Base-by-base conservation (phyloP, 2,329 filamentous ascomycete species). In the Pseudonectria buxi region DNA sequence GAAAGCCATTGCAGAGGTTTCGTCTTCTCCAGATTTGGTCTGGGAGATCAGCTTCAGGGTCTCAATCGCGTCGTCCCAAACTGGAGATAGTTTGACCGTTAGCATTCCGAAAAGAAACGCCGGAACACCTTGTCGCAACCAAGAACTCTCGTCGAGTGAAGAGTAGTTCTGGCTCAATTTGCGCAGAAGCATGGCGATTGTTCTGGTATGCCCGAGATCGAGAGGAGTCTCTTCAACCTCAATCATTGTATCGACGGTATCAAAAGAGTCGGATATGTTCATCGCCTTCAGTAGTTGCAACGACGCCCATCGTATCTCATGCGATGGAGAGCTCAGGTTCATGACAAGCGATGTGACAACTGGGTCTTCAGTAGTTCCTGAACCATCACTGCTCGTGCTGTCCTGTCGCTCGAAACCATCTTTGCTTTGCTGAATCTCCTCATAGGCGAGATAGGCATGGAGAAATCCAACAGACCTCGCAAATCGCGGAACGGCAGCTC, bases 41-140 rank as follows among this genome's bases (percentile, higher is more conserved):
- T 85, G 74, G 14, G 80, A 75, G 35, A 98, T 79, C 33, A 81
- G 72, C 51, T 86, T 83, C 52, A 98, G 64, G 1, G 85, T 79
- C 36, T 79, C 74, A 33, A 83, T 78, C 1, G 86, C 76, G 50
- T 94, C 86, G 41, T 94, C 86, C 86, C 90, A 95, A 6, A 94
- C 69, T 25, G 87, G 87, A 1, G 88, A 76, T 45, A 95, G 71
- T 47, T 83, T 86, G 32, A 94, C 79, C 1, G 89, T 92, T 40
- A 96, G 72, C 61, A 95, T 74, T 32, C 92, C 92, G 50, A 95
- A 95, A 50, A 87, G 80, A 52, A 89, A 96, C 1, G 77, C 72
- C 0, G 89, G 85, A 22, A 96, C 73, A 6, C 87, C 78, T 49
- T 75, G 72, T 39, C 75, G 70, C 45, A 94, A 64, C 76, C 82